Evolutionary conservation across 139 green algal genomes (phyloP), one percentile per base, ranked within the genome.

Genomic region (Tetradesmus lagerheimii): DNA sequence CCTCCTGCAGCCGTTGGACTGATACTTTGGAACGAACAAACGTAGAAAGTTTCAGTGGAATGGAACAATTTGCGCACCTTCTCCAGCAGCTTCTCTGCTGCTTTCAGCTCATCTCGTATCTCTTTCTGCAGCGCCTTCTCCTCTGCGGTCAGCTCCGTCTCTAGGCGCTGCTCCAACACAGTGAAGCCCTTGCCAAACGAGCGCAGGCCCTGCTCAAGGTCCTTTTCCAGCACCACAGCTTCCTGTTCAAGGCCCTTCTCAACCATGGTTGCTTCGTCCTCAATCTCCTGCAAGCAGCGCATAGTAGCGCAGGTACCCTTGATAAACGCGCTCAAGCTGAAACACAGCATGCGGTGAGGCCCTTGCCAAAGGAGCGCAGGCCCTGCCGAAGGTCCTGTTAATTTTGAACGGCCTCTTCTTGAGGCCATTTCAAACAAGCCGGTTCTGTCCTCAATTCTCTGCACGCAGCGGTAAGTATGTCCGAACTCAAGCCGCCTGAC

Each of bases 171-270:
- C 41, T 93, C 92, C 53, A 96, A 23, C 57, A 95, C 92, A 4
- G 95, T 96, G 89, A 96, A 95, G 75, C 95, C 95, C 43, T 91
- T 91, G n/a, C 95, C 95, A 91, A 97, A 97, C 38, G 93, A 96
- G 25, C 76, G 92, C 45, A 96, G 85, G 31, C 92, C 91, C 35
- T 74, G 25, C 53, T 91, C 86, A n/a, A 93, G 35, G 16, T 86
- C 79, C 67, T 45, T 50, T 11, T 82, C 84, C 15, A 64, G 4
- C 64, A 67, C 39, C 3, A n/a, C 85, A 27, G 87, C 75, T 18
- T 89, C 77, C 31, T 74, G 12, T 45, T 83, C 84, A 12, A 89
- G 77, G 27, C 79, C 78, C 76, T 71, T 35, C 37, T 87, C 78
- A 4, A 43, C 2, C 81, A 76, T 16, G 12, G 66, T 34, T 31